Evolutionary conservation across 1,284 basidiomycete genomes (phyloP).

Genomic region (Mycena citricolor): DNA sequence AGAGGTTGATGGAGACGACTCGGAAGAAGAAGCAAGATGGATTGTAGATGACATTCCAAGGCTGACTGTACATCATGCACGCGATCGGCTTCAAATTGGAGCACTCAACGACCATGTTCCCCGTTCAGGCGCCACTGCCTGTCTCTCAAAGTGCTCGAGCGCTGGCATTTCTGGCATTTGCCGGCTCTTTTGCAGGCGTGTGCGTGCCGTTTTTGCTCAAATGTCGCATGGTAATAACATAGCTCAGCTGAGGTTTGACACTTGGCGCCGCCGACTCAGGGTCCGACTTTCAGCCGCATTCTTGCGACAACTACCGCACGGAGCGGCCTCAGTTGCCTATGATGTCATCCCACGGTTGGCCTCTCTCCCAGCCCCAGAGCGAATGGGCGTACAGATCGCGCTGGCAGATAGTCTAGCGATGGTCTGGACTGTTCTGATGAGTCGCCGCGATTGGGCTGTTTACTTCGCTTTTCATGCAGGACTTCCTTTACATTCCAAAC

Average conservation of each 20-base stretch:
- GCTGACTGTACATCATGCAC: too few species aligned
- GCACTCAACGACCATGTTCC: constrained; percentile 19
- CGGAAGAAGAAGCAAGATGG: too few species aligned
- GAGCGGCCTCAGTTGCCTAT: constrained; percentile 27
- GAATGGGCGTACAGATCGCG: constrained; percentile 29
- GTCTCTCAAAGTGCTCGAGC: constrained; percentile 19
- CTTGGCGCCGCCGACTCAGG: constrained; percentile 25
- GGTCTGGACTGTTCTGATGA: constrained; percentile 31
- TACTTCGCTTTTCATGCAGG: too few species aligned
- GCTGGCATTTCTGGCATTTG: constrained; percentile 20
- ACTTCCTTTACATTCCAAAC: constrained; percentile 10
- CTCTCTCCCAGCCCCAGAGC: too few species aligned
- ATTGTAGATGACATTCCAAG: too few species aligned
- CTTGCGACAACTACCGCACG: constrained; percentile 27
- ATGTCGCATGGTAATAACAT: constrained; percentile 12
- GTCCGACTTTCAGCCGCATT: too few species aligned
- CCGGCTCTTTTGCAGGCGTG: constrained; percentile 18
- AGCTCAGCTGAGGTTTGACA: constrained; percentile 26
- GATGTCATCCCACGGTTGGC: constrained; percentile 31
- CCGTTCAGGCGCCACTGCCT: constrained; percentile 21
- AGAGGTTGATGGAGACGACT: too few species aligned
- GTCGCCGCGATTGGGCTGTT: constrained; percentile 30
- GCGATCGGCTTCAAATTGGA: constrained; percentile 10
- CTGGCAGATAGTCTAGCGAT: constrained; percentile 29
- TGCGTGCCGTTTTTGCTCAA: too few species aligned